Percentiles rank a stretch among this genome's conserved stretches.
Conservation (phyloP, 495 filamentous ascomycete genomes). For the Astrothelium subdiscretum region DNA sequence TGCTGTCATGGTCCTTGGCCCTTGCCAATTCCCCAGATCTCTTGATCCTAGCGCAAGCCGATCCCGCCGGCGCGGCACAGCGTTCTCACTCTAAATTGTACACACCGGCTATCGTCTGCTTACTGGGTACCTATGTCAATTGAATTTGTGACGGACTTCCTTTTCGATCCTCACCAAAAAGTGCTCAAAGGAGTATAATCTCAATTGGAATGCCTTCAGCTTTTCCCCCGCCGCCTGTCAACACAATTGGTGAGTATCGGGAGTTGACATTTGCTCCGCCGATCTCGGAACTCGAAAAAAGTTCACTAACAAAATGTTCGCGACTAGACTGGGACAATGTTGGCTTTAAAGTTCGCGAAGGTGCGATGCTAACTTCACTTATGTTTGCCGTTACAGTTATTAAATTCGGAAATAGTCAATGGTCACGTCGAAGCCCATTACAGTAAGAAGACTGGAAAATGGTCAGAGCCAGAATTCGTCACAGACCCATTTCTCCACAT, state of each 20-base stretch:
- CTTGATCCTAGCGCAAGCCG: neutral
- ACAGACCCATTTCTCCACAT: slow-evolving; percentile 32
- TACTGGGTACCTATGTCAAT: neutral
- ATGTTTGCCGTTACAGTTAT: neutral
- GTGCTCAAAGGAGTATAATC: too few relatives aligned
- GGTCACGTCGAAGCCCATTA: slow-evolving; percentile 37
- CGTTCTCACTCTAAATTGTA: too few relatives aligned
- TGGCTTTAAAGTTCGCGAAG: slow-evolving; percentile 83
- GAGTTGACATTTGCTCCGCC: neutral
- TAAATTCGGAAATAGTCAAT: slow-evolving; percentile 25
- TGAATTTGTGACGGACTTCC: too few relatives aligned
- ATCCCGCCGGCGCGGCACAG: too few relatives aligned
- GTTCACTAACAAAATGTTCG: too few relatives aligned
- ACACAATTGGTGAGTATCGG: slow-evolving; percentile 49
- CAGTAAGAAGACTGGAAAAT: slow-evolving; percentile 24
- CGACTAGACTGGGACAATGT: slow-evolving; percentile 71
- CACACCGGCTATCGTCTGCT: too few relatives aligned
- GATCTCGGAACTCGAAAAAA: neutral
- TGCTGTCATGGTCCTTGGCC: neutral
- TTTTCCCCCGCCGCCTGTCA: slow-evolving; percentile 75
- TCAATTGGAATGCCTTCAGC: slow-evolving; percentile 23
- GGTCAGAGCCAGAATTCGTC: slow-evolving; percentile 32
- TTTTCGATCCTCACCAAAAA: too few relatives aligned
- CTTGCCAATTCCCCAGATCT: neutral
- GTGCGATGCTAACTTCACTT: slow-evolving; percentile 32